These are phyloP conservation scores for Cymodocea nodosa DNA, from an alignment of 116 monocot species.

Conservation along the genomic window DNA sequence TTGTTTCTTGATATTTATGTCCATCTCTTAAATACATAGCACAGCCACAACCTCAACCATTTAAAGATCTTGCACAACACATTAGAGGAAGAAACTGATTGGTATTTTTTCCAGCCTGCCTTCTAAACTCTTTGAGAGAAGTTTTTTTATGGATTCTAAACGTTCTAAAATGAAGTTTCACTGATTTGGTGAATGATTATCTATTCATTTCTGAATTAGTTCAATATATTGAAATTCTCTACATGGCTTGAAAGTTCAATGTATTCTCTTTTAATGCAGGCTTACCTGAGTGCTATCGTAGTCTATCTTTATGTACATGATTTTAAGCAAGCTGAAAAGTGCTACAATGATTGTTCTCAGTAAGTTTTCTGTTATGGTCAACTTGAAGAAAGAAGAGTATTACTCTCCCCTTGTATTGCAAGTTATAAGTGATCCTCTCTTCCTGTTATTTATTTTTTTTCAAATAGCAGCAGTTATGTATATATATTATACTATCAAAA, in stretches of 20 bases:
- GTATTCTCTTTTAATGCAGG: conserved; percentile 26
- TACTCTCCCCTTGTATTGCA: too few relatives aligned
- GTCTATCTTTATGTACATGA: conserved; percentile 94
- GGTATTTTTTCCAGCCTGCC: too few relatives aligned
- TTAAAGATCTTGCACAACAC: too few relatives aligned
- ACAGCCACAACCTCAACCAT: too few relatives aligned
- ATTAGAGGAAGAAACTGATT: too few relatives aligned
- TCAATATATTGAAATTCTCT: not conserved
- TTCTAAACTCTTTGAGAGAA: too few relatives aligned
- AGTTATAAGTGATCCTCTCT: not conserved
- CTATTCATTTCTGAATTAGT: not conserved
- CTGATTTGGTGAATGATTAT: not conserved
- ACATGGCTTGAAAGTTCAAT: not conserved
- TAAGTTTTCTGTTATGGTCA: conserved; percentile 20
- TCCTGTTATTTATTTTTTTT: not conserved
- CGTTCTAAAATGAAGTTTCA: too few relatives aligned
- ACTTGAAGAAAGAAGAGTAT: too few relatives aligned
- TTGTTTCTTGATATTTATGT: too few relatives aligned
- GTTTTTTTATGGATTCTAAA: too few relatives aligned
- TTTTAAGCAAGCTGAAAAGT: conserved; percentile 90
- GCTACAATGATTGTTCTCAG: conserved; percentile 95
- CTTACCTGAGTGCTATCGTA: conserved; percentile 90
- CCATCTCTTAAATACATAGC: too few relatives aligned
- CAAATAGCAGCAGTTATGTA: not conserved
- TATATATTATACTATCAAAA: too few relatives aligned